These are phyloP conservation scores for Trichoderma citrinoviride DNA, from an alignment of 2,329 filamentous ascomycete species.

Conservation along the genomic window DNA sequence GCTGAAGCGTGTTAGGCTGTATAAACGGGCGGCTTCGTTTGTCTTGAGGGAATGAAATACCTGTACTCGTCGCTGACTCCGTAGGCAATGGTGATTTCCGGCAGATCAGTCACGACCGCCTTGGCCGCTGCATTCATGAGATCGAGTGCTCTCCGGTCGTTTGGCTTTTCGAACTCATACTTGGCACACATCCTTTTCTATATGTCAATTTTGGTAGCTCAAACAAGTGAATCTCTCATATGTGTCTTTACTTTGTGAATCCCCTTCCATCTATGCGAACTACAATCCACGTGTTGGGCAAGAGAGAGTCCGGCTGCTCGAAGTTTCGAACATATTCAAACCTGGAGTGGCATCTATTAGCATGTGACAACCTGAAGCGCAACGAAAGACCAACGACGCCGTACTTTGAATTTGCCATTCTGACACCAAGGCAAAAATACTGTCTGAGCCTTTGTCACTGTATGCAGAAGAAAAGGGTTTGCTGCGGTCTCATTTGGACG, in stretches of 20 bases:
- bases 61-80: slow-evolving; percentile 94
- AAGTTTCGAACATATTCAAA: slow-evolving; percentile 93
- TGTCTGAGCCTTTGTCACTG: background rate
- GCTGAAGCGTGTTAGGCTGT: slow-evolving; percentile 43
- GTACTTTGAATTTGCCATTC: slow-evolving; percentile 60
- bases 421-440: background rate
- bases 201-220: background rate
- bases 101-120: slow-evolving; percentile 76
- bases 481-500: background rate
- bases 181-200: slow-evolving; percentile 68
- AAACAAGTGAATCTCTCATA: background rate
- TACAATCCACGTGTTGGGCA: slow-evolving; percentile 94
- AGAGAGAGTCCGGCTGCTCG: slow-evolving; percentile 74
- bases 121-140: slow-evolving; percentile 95
- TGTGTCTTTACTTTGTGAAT: slow-evolving; percentile 76
- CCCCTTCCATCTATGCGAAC: slow-evolving; percentile 90
- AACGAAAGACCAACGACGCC: slow-evolving; percentile 30
- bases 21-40: background rate
- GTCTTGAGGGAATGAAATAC: slow-evolving; percentile 35
- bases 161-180: slow-evolving; percentile 87
- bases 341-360: slow-evolving; percentile 46
- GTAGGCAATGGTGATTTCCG: slow-evolving; percentile 84
- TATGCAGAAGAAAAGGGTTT: slow-evolving; percentile 5
- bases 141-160: slow-evolving; percentile 80
- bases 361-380: background rate